Conservation (phyloP, 164 flowering plant genomes). For the Magnolia sinica region DNA sequence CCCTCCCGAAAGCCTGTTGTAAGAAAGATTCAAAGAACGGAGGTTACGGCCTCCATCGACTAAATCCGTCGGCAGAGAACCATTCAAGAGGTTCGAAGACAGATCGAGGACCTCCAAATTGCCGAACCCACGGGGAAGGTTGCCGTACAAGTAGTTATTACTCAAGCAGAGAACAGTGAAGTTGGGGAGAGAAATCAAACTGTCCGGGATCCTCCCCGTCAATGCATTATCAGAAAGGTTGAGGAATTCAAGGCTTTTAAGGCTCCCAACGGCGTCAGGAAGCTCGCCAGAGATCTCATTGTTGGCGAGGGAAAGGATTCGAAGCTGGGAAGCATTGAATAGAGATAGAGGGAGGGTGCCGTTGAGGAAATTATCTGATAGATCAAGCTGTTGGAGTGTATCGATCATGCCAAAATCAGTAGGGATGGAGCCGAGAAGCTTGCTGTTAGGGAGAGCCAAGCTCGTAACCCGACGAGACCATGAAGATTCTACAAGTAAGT, state of each 20-base stretch:
- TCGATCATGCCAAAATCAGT: conserved; percentile 48
- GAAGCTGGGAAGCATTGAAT: conserved; percentile 44
- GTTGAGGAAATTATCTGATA: conserved; percentile 78
- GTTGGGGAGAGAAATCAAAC: conserved; percentile 34
- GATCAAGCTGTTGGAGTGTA: conserved; percentile 55
- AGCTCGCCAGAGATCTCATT: conserved; percentile 67
- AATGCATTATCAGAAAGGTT: conserved; percentile 82
- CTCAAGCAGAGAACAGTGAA: conserved; percentile 56
- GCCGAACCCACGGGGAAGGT: conserved; percentile 51
- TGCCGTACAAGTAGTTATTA: conserved; percentile 58
- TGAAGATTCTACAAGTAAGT: neutral
- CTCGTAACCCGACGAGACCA: conserved; percentile 34
- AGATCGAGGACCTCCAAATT: conserved; percentile 48
- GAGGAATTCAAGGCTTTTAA: conserved; percentile 47
- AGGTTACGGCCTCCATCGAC: conserved; percentile 33
- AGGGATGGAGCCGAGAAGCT: conserved; percentile 65
- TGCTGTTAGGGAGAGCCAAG: conserved; percentile 50
- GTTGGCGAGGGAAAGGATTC: conserved; percentile 51
- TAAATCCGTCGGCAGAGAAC: conserved; percentile 53
- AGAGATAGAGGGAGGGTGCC: conserved; percentile 55
- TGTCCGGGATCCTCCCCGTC: conserved; percentile 56
- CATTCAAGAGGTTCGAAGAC: conserved; percentile 65
- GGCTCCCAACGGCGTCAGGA: conserved; percentile 33
- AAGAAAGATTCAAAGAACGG: conserved; percentile 36
- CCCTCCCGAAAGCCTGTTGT: conserved; percentile 19